Evolutionary conservation across 2,329 filamentous ascomycete species (phyloP).

Genomic region (Pseudonectria foliicola): DNA sequence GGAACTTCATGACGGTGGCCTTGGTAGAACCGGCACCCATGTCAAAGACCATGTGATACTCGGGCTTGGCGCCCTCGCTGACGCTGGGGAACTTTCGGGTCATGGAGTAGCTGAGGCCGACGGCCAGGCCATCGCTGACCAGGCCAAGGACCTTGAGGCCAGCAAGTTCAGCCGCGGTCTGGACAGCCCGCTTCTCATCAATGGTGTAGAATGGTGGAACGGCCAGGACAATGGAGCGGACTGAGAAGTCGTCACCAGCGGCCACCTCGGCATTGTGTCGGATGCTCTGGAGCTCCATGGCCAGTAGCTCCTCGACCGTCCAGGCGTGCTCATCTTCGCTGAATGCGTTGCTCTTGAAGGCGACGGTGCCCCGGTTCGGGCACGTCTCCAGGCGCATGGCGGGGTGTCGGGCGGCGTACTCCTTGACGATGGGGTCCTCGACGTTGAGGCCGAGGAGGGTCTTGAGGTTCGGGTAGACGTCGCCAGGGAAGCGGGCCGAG

Average conservation of each 20-base stretch:
- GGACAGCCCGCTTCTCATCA: conserved; percentile 81
- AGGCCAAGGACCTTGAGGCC: conserved; percentile 79
- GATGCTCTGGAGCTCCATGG: conserved; percentile 92
- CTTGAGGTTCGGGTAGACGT: conserved; percentile 94
- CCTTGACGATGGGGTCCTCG: conserved; percentile 53
- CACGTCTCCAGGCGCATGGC: conserved; percentile 61
- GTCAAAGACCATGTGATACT: conserved; percentile 90
- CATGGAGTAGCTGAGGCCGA: conserved; percentile 93
- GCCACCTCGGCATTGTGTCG: conserved; percentile 79
- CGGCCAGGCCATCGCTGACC: conserved; percentile 83
- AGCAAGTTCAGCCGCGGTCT: conserved; percentile 78
- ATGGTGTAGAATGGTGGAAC: conserved; percentile 84
- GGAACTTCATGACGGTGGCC: conserved; percentile 83
- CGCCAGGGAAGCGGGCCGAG: conserved; percentile 78
- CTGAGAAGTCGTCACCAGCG: conserved; percentile 65
- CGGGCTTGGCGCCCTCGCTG: conserved; percentile 75
- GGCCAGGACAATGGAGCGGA: conserved; percentile 82
- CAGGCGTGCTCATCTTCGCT: conserved; percentile 54
- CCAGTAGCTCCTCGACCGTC: conserved; percentile 86
- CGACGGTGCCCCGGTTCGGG: conserved; percentile 58
- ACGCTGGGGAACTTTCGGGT: conserved; percentile 81
- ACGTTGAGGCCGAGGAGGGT: conserved; percentile 70
- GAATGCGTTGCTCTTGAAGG: conserved; percentile 73
- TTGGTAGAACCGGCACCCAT: conserved; percentile 96
- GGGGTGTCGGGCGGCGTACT: conserved; percentile 72